Base-by-base conservation (phyloP, 305 asterid species). In the Fraxinus floribunda region DNA sequence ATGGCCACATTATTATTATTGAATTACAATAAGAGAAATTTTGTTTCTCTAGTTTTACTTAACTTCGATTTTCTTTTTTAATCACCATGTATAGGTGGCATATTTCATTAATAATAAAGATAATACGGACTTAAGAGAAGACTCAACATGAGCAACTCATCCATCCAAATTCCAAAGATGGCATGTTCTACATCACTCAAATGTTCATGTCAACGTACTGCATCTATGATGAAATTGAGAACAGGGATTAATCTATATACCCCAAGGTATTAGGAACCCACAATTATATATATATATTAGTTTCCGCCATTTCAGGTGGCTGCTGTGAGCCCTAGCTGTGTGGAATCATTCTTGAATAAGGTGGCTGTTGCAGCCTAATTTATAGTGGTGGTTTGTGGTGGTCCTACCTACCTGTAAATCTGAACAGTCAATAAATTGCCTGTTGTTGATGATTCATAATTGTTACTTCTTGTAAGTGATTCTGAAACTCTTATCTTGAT, bases 291-390 rank as follows among this genome's bases (percentile, higher is more conserved):
- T 77, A 4, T 66, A 3, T 44, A 0, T 44, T 3, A 60, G 74
- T 75, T 79, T 80, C 86, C 80, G 84, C 81, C 60, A 49, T 76
- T 18, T 71, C 83, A 82, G 86, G 88, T 86, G 85, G 80, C 80
- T 64, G 79, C 78, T 71, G 70, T 75, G 78, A 60, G 44, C 84
- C 85, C 87, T 82, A 76, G 80, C 22, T 16, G 2, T 49, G 22
- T 39, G 15, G 22, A 83, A 77, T 79, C 79, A 84, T 77, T 72
- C 83, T 80, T 74, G 75, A 82, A 78, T 72, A 87, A 83, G 83
- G 80, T 66, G 75, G 85, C 82, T 83, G 83, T 4, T 3, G 57
- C 85, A 11, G 80, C 46, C 79, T 62, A 18, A n/a, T n/a, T 66
- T 24, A 80, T 10, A 39, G 77, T 46, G 57, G 18, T 13, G 5